These are phyloP conservation scores for Blastobotrys buckinghamii DNA, from an alignment of 1,139 yeast species.

Conservation along the genomic window DNA sequence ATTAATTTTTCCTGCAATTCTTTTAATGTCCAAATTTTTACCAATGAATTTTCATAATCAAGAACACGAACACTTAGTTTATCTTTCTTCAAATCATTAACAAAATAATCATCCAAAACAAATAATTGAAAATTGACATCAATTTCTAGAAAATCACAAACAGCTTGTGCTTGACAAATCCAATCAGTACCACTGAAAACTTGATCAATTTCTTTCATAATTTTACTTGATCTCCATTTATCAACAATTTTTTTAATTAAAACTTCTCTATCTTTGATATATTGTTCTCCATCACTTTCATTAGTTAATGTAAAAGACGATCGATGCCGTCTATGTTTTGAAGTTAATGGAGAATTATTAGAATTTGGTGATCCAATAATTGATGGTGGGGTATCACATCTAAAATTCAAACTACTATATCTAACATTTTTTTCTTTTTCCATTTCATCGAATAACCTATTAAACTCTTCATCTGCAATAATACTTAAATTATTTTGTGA, in stretches of 20 bases:
- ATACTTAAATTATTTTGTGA: conserved; percentile 12
- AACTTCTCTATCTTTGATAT: conserved; percentile 16
- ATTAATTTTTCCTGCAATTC: conserved; percentile 2
- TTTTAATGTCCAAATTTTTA: conserved; percentile 15
- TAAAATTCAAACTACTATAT: background rate
- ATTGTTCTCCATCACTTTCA: background rate
- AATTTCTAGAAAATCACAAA: conserved; percentile 16
- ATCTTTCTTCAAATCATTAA: background rate
- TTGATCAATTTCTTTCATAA: conserved; percentile 14
- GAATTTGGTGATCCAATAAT: background rate
- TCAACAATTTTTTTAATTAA: conserved; percentile 12
- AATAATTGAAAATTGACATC: conserved; percentile 23
- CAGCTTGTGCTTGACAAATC: conserved; percentile 23
- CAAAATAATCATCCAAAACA: conserved; percentile 16
- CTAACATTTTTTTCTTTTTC: conserved; percentile 13
- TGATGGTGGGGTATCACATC: conserved; percentile 5
- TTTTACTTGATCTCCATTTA: conserved; percentile 3
- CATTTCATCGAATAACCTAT: conserved; percentile 20
- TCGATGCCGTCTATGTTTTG: background rate
- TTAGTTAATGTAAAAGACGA: background rate
- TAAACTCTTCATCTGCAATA: conserved; percentile 20
- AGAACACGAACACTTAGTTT: conserved; percentile 20
- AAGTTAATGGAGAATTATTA: background rate
- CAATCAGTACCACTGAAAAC: conserved; percentile 15
- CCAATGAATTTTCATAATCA: conserved; percentile 17